Evolutionary conservation across 306 rosid genomes (phyloP).

Genomic region (Acmispon strigosus): DNA sequence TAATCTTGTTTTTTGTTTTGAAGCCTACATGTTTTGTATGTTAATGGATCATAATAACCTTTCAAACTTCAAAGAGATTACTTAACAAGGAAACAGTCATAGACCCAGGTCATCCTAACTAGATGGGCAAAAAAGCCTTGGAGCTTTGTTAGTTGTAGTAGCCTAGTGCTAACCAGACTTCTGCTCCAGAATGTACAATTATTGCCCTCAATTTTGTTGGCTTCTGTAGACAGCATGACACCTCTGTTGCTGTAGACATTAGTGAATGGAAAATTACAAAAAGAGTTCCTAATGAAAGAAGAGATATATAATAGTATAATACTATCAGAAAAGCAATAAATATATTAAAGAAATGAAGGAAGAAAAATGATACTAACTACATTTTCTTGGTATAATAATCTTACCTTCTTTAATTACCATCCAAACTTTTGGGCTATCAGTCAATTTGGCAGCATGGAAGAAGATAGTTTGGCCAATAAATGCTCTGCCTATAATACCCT

Average conservation of each 20-base stretch:
- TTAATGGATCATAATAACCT: not conserved
- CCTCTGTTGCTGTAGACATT: not conserved
- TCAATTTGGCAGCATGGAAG: not conserved
- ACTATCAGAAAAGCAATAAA: too few species aligned
- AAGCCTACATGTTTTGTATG: too few species aligned
- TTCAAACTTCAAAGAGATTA: not conserved
- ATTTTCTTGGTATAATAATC: not conserved
- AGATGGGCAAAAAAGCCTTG: not conserved
- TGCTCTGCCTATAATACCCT: not conserved
- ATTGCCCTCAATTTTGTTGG: not conserved
- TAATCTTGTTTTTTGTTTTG: too few species aligned
- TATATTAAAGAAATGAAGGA: not conserved
- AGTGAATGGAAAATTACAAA: not conserved
- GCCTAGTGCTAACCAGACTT: not conserved
- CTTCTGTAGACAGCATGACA: not conserved
- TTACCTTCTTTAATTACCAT: not conserved
- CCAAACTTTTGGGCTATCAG: not conserved
- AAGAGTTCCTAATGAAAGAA: not conserved
- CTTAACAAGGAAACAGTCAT: not conserved
- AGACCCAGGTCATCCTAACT: not conserved
- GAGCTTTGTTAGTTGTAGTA: not conserved
- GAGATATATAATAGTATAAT: too few species aligned
- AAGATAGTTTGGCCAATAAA: conserved; percentile 1
- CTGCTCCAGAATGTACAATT: not conserved
- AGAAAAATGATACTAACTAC: not conserved